Evolutionary conservation across 2,329 filamentous ascomycete species (phyloP).

Genomic region (Apiospora kogelbergensis): DNA sequence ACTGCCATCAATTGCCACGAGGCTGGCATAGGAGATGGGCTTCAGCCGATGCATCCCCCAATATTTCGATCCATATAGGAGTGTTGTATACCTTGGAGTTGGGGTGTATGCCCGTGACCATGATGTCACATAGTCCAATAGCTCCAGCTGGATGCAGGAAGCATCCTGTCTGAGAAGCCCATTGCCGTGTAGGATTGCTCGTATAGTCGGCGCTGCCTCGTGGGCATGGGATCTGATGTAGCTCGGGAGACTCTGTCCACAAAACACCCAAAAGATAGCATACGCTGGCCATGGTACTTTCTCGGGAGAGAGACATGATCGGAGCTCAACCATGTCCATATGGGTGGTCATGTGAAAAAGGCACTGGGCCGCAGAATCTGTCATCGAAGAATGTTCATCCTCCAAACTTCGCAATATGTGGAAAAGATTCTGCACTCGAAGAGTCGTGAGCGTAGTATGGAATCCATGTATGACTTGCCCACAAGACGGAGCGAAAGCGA

Average conservation of each 20-base stretch:
- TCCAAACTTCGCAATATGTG: not conserved
- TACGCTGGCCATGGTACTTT: not conserved
- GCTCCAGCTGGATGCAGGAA: not conserved
- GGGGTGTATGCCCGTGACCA: not conserved
- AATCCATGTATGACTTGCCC: not conserved
- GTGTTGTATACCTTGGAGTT: not conserved
- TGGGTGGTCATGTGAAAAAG: not conserved
- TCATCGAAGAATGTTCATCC: not conserved
- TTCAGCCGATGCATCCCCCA: not conserved
- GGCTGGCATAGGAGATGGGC: not conserved
- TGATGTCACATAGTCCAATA: not conserved
- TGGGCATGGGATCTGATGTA: not conserved
- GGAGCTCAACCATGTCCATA: not conserved
- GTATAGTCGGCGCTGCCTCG: not conserved
- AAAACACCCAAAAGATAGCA: not conserved
- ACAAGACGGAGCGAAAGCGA: not conserved
- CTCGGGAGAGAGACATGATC: not conserved
- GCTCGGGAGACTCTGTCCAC: not conserved
- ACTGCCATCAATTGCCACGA: not conserved
- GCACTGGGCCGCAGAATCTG: not conserved
- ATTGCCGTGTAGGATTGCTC: not conserved
- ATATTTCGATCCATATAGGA: not conserved
- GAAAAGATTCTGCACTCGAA: not conserved
- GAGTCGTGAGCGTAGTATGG: not conserved
- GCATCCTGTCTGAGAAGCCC: not conserved